A percentile compares a stretch with the other conserved stretches of the same genome.
Conservation (phyloP, 208 protist species). For the Tritrichomonas musculus region DNA sequence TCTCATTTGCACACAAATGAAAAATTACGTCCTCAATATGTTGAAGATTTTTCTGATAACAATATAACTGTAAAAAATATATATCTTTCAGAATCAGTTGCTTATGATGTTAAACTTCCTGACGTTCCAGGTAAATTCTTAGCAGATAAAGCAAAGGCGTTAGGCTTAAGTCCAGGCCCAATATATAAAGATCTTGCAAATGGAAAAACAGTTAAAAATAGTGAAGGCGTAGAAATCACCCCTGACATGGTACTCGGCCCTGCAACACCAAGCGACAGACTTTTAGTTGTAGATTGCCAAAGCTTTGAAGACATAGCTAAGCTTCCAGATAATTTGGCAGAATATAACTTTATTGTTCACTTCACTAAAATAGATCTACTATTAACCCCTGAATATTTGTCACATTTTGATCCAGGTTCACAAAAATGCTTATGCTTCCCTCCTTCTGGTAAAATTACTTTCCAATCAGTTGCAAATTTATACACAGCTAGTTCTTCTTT, state of each 20-base stretch:
- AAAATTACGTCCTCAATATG: background rate
- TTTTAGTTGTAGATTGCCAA: constrained; percentile 10
- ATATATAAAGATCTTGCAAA: background rate
- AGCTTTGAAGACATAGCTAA: background rate
- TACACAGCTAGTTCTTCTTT: background rate
- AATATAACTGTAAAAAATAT: background rate
- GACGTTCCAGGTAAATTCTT: background rate
- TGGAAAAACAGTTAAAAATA: background rate
- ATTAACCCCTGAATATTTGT: background rate
- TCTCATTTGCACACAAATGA: background rate
- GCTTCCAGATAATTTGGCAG: background rate
- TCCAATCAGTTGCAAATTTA: background rate
- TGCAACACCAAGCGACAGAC: background rate
- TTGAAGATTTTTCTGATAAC: background rate
- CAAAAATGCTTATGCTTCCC: constrained; percentile 1
- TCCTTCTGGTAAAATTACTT: background rate
- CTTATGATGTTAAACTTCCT: background rate
- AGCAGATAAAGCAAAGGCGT: background rate
- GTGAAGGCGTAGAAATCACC: background rate
- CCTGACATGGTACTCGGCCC: background rate
- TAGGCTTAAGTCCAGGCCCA: background rate
- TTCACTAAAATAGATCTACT: background rate
- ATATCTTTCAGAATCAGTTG: background rate
- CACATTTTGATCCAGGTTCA: background rate
- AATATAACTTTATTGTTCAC: background rate